Evolutionary conservation across 768 basidiomycete genomes (phyloP).

Genomic region (Gymnopilus junonius): DNA sequence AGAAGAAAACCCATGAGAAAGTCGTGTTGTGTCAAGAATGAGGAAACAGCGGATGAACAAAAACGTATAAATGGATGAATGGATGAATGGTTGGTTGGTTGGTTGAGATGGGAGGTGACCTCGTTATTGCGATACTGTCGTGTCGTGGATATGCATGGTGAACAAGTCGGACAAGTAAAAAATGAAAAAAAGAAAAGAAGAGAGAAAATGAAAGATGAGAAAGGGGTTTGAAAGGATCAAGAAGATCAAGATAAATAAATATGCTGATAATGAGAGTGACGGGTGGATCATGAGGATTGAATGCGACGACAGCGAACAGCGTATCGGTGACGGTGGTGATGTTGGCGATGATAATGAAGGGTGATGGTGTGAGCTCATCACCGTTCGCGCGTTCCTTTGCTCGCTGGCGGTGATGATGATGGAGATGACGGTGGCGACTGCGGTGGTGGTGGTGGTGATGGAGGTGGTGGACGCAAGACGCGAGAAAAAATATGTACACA

Average conservation of each 20-base stretch:
- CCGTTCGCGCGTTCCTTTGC: not conserved
- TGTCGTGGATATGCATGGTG: no score
- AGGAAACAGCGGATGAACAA: not conserved
- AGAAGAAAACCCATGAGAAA: no score
- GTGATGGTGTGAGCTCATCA: not conserved
- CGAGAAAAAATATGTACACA: slow-evolving; percentile 1
- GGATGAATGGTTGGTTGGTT: not conserved
- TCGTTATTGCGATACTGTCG: no score
- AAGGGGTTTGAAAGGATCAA: not conserved
- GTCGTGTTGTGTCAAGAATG: no score
- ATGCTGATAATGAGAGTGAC: not conserved
- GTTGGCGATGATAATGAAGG: not conserved
- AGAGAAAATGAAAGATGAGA: not conserved
- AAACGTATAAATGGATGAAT: not conserved
- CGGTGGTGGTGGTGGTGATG: not conserved
- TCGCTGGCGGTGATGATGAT: not conserved
- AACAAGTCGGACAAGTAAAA: no score
- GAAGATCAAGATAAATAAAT: not conserved
- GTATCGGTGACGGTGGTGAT: no score
- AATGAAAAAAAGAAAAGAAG: not conserved
- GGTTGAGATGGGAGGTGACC: not conserved
- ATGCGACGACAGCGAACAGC: no score
- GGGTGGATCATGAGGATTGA: no score
- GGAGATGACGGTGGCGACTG: not conserved
- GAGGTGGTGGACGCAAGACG: not conserved